Evolutionary conservation across 176 grass and related monocot species (phyloP).

Genomic region (Carex littledalei): DNA sequence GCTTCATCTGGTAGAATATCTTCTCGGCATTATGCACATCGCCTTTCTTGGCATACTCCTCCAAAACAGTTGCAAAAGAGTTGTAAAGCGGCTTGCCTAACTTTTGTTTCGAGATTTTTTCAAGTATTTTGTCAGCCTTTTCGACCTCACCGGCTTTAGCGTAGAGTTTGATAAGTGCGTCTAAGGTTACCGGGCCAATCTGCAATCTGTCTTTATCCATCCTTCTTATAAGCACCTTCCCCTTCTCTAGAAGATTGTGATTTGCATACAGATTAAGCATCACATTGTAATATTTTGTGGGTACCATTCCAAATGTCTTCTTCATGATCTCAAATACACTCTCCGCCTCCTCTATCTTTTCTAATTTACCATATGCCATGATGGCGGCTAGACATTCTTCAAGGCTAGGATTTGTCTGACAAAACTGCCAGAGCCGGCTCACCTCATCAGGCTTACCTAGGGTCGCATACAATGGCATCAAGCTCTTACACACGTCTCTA

Average conservation of each 20-base stretch:
- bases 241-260: slow-evolving; percentile 50
- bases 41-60: slow-evolving; percentile 49
- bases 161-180: slow-evolving; percentile 63
- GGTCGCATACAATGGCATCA: slow-evolving; percentile 61
- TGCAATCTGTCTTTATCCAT: slow-evolving; percentile 41
- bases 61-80: slow-evolving; percentile 43
- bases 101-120: slow-evolving; percentile 37
- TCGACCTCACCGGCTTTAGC: slow-evolving; percentile 49
- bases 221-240: slow-evolving; percentile 47
- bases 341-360: slow-evolving; percentile 39
- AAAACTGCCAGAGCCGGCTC: slow-evolving; percentile 53
- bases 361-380: slow-evolving; percentile 60
- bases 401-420: slow-evolving; percentile 32
- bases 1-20: slow-evolving; percentile 50
- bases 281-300: slow-evolving; percentile 45
- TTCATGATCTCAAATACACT: slow-evolving; percentile 46
- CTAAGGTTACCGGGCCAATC: slow-evolving; percentile 39
- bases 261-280: slow-evolving; percentile 70
- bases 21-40: slow-evolving; percentile 65
- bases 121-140: slow-evolving; percentile 59
- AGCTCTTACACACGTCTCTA: slow-evolving; percentile 29
- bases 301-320: slow-evolving; percentile 28
- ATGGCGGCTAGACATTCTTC: slow-evolving; percentile 64
- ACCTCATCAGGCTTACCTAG: slow-evolving; percentile 53
- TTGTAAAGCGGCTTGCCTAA: slow-evolving; percentile 35